These are phyloP conservation scores for Claviceps arundinis DNA, from an alignment of 2,329 filamentous ascomycete genomes.

Conservation along the genomic window DNA sequence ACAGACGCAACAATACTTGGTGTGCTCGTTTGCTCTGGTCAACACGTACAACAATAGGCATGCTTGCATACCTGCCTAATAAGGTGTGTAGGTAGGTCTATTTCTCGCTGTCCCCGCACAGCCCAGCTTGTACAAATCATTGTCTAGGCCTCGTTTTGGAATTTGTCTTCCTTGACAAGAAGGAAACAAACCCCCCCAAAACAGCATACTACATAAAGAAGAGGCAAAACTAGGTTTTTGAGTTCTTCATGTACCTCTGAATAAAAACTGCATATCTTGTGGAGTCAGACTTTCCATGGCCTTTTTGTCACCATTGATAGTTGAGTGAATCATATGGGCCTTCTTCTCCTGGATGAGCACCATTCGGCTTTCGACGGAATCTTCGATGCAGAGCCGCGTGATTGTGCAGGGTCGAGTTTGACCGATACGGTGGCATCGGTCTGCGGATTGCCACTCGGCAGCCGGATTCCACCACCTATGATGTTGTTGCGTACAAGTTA, in stretches of 20 bases:
- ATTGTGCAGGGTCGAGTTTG: conserved; percentile 90
- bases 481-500: conserved; percentile 11
- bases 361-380: conserved; percentile 92
- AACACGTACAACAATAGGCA: no score
- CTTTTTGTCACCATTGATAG: conserved; percentile 81
- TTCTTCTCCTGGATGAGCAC: conserved; percentile 97
- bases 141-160: no score
- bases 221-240: no score
- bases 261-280: conserved; percentile 92
- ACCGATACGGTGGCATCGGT: conserved; percentile 87
- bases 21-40: no score
- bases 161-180: no score
- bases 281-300: conserved; percentile 85
- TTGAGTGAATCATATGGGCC: conserved; percentile 93
- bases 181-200: no score
- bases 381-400: conserved; percentile 88
- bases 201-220: not conserved
- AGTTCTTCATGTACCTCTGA: conserved; percentile 45
- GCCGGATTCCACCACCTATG: conserved; percentile 98
- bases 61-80: no score
- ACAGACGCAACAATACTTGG: no score
- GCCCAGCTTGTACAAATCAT: no score
- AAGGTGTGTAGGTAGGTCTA: no score
- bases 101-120: no score
- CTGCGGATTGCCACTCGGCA: conserved; percentile 97